phyloP scores from a whole-genome alignment of 805 yeast species.

The Metschnikowia kofuensis region DNA sequence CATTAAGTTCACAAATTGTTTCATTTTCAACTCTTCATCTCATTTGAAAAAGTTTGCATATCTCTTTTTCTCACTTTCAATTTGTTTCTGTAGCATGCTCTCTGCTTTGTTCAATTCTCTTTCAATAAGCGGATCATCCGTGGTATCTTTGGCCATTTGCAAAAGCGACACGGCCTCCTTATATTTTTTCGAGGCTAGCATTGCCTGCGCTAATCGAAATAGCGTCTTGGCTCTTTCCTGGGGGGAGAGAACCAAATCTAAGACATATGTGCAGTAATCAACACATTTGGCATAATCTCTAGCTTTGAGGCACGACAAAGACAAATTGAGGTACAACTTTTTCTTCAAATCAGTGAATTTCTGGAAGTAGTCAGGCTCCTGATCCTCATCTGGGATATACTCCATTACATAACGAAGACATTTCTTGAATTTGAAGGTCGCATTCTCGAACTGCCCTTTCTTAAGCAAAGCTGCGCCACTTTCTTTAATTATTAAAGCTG shows the following conservation, averaged over 20 bases:
- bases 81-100: slow-evolving; percentile 37
- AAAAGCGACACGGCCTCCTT: slow-evolving; percentile 50
- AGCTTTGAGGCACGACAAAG: slow-evolving; percentile 51
- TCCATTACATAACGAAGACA: slow-evolving; percentile 69
- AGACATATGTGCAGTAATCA: slow-evolving; percentile 52
- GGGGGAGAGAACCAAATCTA: slow-evolving; percentile 45
- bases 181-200: slow-evolving; percentile 41
- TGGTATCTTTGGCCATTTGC: slow-evolving; percentile 38
- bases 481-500: slow-evolving; percentile 56
- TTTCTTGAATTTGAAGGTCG: slow-evolving; percentile 62
- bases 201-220: slow-evolving; percentile 52
- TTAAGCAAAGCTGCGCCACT: slow-evolving; percentile 65
- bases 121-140: slow-evolving; percentile 47
- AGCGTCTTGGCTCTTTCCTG: slow-evolving; percentile 56
- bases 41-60: slow-evolving; percentile 60
- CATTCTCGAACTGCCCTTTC: slow-evolving; percentile 46
- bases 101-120: slow-evolving; percentile 44
- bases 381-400: slow-evolving; percentile 65
- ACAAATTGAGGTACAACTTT: slow-evolving; percentile 57
- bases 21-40: background rate
- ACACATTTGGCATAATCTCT: slow-evolving; percentile 48
- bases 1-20: too few relatives aligned
- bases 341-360: slow-evolving; percentile 52
- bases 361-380: slow-evolving; percentile 49
- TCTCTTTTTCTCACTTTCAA: slow-evolving; percentile 49